Evolutionary conservation across 495 filamentous ascomycete species (phyloP).

Genomic region (Zalerion maritima): DNA sequence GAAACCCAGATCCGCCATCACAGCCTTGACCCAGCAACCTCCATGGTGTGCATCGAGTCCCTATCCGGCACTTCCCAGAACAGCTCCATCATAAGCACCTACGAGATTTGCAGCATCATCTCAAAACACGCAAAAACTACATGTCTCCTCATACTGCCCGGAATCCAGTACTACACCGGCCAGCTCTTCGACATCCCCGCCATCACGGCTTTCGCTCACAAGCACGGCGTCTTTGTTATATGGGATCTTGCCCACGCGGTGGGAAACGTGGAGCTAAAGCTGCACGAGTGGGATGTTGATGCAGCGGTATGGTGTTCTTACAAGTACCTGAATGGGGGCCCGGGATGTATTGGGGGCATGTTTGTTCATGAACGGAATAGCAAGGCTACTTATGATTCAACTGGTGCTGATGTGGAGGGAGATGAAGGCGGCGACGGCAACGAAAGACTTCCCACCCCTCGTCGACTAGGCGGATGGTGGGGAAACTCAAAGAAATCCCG

Average conservation of each 20-base stretch:
- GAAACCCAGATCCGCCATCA: conserved; percentile 79
- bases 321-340: conserved; percentile 90
- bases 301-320: conserved; percentile 96
- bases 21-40: conserved; percentile 45
- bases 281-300: conserved; percentile 92
- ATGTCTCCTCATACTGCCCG: conserved; percentile 72
- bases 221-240: conserved; percentile 61
- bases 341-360: conserved; percentile 70
- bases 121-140: conserved; percentile 60
- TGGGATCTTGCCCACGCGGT: conserved; percentile 96
- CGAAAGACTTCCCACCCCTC: conserved; percentile 26
- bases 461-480: conserved; percentile 85
- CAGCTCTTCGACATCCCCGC: conserved; percentile 74
- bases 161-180: conserved; percentile 90
- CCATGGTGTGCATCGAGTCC: conserved; percentile 67
- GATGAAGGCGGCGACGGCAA: conserved; percentile 28
- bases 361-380: conserved; percentile 77
- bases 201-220: conserved; percentile 71
- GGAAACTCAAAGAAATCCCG: conserved; percentile 61
- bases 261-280: conserved; percentile 69
- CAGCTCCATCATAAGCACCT: conserved; percentile 45
- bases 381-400: conserved; percentile 26
- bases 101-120: conserved; percentile 63
- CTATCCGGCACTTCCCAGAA: conserved; percentile 23
- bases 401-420: conserved; percentile 14